phyloP scores from a whole-genome alignment of 805 yeast species.

The Ogataea kodamae region DNA sequence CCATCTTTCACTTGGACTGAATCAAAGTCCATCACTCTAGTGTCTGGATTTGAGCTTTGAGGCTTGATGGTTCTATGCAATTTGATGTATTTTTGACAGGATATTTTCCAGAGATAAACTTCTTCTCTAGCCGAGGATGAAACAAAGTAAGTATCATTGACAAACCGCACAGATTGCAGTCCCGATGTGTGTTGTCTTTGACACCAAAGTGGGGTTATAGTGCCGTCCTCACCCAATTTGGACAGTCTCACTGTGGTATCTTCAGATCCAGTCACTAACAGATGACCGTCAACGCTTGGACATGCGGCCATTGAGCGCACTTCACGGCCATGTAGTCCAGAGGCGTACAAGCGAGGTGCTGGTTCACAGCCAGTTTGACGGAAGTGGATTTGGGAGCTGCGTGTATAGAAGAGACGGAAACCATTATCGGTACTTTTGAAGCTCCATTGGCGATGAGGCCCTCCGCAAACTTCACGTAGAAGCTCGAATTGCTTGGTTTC shows the following conservation, averaged over 20 bases:
- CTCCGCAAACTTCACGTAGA: constrained; percentile 76
- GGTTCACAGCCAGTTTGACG: constrained; percentile 29
- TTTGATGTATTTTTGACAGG: constrained; percentile 36
- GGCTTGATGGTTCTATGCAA: constrained; percentile 55
- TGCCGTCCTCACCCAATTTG: constrained; percentile 38
- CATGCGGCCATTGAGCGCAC: constrained; percentile 67
- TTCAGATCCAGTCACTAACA: constrained; percentile 80
- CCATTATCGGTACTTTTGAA: constrained; percentile 30
- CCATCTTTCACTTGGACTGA: constrained; percentile 36
- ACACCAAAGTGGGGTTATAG: constrained; percentile 49
- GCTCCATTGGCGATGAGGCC: constrained; percentile 85
- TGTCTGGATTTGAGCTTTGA: constrained; percentile 61
- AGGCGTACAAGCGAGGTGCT: constrained; percentile 34
- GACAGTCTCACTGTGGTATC: constrained; percentile 77
- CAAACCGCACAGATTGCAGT: constrained; percentile 66
- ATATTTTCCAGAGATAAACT: constrained; percentile 71
- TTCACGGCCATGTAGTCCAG: constrained; percentile 91
- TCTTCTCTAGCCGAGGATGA: constrained; percentile 86
- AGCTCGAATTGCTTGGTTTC: constrained; percentile 73
- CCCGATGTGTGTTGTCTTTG: constrained; percentile 87
- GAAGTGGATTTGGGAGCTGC: constrained; percentile 47
- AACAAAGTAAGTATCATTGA: constrained; percentile 47
- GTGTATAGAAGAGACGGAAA: constrained; percentile 55
- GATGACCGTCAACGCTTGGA: constrained; percentile 29
- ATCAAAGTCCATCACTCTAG: constrained; percentile 86